Conservation (phyloP, 257 asterid species). For the Paulownia fortunei region DNA sequence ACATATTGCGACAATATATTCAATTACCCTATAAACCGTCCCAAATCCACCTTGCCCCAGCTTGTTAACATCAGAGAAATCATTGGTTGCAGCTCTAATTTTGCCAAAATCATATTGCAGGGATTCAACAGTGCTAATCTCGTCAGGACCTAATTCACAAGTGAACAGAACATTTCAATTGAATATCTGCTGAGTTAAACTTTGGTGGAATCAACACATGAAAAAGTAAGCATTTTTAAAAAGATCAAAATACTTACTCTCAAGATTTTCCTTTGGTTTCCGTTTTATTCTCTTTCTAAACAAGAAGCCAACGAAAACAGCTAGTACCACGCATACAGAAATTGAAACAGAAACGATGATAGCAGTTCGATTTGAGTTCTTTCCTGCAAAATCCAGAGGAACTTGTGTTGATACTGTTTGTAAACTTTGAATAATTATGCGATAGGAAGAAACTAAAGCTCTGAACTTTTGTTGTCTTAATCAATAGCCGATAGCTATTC, state of each 20-base stretch:
- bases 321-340: not conserved
- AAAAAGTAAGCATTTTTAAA: not conserved
- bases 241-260: not conserved
- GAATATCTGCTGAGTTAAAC: not conserved
- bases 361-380: not conserved
- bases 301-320: not conserved
- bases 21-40: slow-evolving; percentile 29
- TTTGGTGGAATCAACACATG: not conserved
- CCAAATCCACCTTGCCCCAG: slow-evolving; percentile 40
- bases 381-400: slow-evolving; percentile 8
- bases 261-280: not conserved
- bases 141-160: not conserved
- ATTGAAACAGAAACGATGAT: not conserved
- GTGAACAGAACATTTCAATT: not conserved
- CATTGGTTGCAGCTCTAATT: slow-evolving; percentile 21
- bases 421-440: not conserved
- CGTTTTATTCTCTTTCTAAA: not conserved
- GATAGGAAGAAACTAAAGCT: too few relatives aligned
- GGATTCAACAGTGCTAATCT: not conserved
- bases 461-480: too few relatives aligned
- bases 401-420: not conserved
- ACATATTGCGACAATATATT: not conserved
- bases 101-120: slow-evolving; percentile 16
- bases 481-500: too few relatives aligned
- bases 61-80: slow-evolving; percentile 25